Conservation (phyloP, 1,284 basidiomycete species). For the Wolfiporia cocos region DNA sequence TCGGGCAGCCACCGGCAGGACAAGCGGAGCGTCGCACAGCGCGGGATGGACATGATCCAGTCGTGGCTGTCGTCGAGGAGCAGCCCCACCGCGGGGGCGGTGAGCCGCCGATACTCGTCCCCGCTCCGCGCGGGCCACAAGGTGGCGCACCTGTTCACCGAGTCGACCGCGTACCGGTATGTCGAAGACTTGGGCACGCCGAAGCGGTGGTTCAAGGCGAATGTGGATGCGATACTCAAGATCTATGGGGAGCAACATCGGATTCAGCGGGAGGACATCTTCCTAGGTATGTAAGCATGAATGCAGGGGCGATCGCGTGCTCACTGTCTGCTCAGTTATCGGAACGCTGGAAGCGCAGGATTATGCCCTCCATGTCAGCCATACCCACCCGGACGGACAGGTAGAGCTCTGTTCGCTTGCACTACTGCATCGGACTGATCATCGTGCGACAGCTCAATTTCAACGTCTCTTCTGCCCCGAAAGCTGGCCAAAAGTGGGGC, state of each 20-base stretch:
- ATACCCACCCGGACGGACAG: slow-evolving; percentile 59
- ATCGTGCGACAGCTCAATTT: slow-evolving; percentile 41
- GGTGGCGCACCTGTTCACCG: slow-evolving; percentile 58
- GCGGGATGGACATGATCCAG: slow-evolving; percentile 50
- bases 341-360: slow-evolving; percentile 63
- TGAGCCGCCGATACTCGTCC: slow-evolving; percentile 51
- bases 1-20: slow-evolving; percentile 41
- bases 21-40: slow-evolving; percentile 46
- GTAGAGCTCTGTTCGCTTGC: slow-evolving; percentile 24
- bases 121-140: slow-evolving; percentile 59
- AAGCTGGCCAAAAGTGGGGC: slow-evolving; percentile 57
- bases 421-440: slow-evolving; percentile 3
- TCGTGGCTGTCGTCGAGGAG: slow-evolving; percentile 42
- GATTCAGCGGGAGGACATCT: slow-evolving; percentile 65
- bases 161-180: slow-evolving; percentile 63
- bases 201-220: slow-evolving; percentile 65
- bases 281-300: slow-evolving; percentile 43
- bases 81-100: slow-evolving; percentile 27
- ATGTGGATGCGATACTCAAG: slow-evolving; percentile 58
- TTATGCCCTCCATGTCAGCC: slow-evolving; percentile 66
- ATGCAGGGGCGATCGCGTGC: neutral
- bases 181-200: slow-evolving; percentile 54
- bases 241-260: slow-evolving; percentile 47
- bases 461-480: slow-evolving; percentile 53
- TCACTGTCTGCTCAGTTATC: slow-evolving; percentile 41